Evolutionary conservation across 2,329 filamentous ascomycete genomes (phyloP), one percentile per base, ranked within the genome.

Genomic region (Tolypocladium endophyticum): DNA sequence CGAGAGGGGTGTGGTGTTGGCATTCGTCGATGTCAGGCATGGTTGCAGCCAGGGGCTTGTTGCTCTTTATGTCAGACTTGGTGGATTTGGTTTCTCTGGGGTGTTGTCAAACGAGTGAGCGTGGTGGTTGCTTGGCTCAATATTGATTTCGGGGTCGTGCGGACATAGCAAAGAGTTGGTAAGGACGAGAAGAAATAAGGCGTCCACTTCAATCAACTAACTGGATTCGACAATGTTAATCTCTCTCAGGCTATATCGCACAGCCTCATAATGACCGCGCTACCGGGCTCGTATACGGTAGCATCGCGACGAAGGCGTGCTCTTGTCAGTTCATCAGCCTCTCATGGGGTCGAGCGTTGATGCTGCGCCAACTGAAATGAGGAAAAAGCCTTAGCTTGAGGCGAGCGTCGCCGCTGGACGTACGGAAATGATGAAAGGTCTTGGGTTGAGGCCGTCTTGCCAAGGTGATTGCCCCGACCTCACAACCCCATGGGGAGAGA

Each of bases 1-100:
- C 71, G 25, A 79, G 72, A 28, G 59, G 53, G 36, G 58, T 11
- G 8, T 54, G 55, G 28, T 28, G 16, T 2, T 11, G 33, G n/a
- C 47, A 25, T 28, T 36, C 25, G 60, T 28, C 20, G 23, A 23
- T 57, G 35, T 41, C 33, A 20, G 55, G 55, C 60, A 56, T 58
- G 60, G 30, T 36, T 23, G 9, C 50, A 33, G 50, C 30, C 30
- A 23, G 50, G 30, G 35, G 11, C 1, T 23, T 14, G 20, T 33
- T 12, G 18, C 8, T 52, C 25, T 20, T 11, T 4, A 4, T 33
- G 16, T 33, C 16, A 11, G 25, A 20, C n/a, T 8, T 47, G 1
- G 43, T 7, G 25, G 5, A 9, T 47, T 7, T 47, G 25, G 25
- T 30, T 30, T 33, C 7, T 33, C n/a, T 30, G 4, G 56, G 18